Evolutionary conservation across 2,329 filamentous ascomycete species (phyloP).

Genomic region (Nothomitra cinnamomea): DNA sequence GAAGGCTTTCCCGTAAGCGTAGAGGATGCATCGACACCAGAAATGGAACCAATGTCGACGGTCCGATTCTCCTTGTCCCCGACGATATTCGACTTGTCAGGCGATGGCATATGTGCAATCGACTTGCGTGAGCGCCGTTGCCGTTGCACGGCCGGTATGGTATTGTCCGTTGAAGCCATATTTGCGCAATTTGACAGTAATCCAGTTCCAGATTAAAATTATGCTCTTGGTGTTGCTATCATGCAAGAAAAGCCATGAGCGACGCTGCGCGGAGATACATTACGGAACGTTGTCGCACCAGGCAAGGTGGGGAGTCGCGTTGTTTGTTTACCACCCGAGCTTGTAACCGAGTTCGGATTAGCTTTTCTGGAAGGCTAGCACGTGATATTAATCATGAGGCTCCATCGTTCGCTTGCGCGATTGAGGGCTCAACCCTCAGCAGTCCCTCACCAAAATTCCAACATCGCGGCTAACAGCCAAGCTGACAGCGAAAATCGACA

Average conservation of each 20-base stretch:
- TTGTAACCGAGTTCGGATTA: neutral
- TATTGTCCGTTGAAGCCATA: neutral
- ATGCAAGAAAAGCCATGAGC: neutral
- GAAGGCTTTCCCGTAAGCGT: conserved; percentile 24
- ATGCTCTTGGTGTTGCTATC: neutral
- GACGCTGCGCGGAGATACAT: neutral
- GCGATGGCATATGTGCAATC: conserved; percentile 41
- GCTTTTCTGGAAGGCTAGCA: neutral
- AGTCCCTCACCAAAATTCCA: neutral
- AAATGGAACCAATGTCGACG: conserved; percentile 38
- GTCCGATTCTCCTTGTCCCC: conserved; percentile 65
- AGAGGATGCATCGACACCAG: conserved; percentile 13
- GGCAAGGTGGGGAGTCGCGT: neutral
- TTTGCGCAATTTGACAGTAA: neutral
- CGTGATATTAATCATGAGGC: neutral
- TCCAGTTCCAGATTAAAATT: neutral
- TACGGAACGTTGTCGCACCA: neutral
- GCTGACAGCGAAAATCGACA: neutral
- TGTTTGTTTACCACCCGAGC: neutral
- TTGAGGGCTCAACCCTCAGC: neutral
- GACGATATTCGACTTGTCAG: conserved; percentile 27
- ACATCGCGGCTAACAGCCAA: neutral
- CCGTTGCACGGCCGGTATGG: conserved; percentile 21
- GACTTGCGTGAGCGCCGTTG: conserved; percentile 47
- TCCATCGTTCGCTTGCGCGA: neutral